phyloP scores from a whole-genome alignment of 192 early-diverging fungal species.

The Gryganskiella cystojenkinii region DNA sequence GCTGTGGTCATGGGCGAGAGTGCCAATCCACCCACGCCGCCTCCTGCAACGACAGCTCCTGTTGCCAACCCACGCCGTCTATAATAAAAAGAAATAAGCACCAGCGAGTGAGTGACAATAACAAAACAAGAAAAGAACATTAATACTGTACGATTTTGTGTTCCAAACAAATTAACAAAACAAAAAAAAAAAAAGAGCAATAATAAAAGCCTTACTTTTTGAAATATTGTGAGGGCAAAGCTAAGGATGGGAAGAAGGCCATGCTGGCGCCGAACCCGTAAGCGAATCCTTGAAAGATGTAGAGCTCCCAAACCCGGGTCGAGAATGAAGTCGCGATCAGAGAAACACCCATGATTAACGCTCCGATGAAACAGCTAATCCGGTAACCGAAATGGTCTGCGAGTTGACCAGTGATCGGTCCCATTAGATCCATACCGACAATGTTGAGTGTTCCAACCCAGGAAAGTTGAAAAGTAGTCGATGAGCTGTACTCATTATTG shows the following conservation, averaged over 20 bases:
- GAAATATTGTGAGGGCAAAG: conserved; percentile 70
- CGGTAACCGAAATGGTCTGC: conserved; percentile 63
- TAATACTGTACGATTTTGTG: too few relatives aligned
- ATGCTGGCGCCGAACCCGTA: conserved; percentile 56
- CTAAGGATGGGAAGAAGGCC: conserved; percentile 59
- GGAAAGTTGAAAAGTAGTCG: conserved; percentile 57
- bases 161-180: neutral
- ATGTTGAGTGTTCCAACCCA: conserved; percentile 65
- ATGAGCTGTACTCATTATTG: conserved; percentile 39
- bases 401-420: conserved; percentile 58
- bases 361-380: conserved; percentile 59
- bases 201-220: conserved; percentile 15
- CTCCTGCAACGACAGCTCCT: conserved; percentile 62
- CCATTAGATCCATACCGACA: conserved; percentile 58
- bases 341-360: conserved; percentile 58
- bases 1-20: conserved; percentile 59
- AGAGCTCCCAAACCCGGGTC: conserved; percentile 49
- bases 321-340: conserved; percentile 67
- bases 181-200: neutral
- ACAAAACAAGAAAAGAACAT: neutral
- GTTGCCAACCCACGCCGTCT: conserved; percentile 59
- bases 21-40: conserved; percentile 64
- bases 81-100: neutral
- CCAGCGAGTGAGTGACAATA: neutral
- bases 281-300: conserved; percentile 33